Conservation (phyloP, 108 stramenopile species). For the Fragilaria radians region DNA sequence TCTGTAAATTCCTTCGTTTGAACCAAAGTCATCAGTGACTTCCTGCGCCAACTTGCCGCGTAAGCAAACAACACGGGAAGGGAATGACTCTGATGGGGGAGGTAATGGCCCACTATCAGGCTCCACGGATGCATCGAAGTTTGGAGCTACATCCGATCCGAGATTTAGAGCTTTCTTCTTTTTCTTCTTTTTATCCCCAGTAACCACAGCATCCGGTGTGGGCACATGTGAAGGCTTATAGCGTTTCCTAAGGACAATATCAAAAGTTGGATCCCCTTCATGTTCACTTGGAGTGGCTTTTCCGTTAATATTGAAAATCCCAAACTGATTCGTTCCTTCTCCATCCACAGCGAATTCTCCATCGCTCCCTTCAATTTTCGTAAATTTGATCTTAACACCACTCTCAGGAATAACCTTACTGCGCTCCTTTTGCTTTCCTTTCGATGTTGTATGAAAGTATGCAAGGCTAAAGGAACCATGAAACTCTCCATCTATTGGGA, state of each 20-base stretch:
- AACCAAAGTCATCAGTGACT: constrained; percentile 40
- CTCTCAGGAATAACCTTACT: constrained; percentile 59
- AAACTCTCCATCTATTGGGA: constrained; percentile 77
- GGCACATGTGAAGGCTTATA: constrained; percentile 36
- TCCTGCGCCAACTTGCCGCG: constrained; percentile 59
- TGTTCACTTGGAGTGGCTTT: constrained; percentile 48
- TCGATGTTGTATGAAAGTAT: constrained; percentile 49
- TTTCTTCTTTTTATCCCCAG: constrained; percentile 1
- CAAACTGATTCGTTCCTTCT: constrained; percentile 69
- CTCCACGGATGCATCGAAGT: not conserved
- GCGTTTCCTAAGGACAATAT: constrained; percentile 54
- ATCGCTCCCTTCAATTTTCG: constrained; percentile 22
- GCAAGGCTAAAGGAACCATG: constrained; percentile 74
- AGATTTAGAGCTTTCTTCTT: constrained; percentile 4
- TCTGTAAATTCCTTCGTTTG: constrained; percentile 46
- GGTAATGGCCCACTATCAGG: constrained; percentile 20
- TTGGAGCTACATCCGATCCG: not conserved
- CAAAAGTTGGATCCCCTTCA: constrained; percentile 43
- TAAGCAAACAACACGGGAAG: constrained; percentile 55
- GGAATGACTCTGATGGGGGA: constrained; percentile 46
- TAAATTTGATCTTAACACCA: constrained; percentile 72
- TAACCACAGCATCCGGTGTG: constrained; percentile 2
- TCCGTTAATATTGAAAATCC: constrained; percentile 65
- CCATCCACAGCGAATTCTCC: constrained; percentile 52
- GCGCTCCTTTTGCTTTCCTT: constrained; percentile 71